phyloP scores from a whole-genome alignment of 1,139 yeast species.

The Saccharomyces hybrid region DNA sequence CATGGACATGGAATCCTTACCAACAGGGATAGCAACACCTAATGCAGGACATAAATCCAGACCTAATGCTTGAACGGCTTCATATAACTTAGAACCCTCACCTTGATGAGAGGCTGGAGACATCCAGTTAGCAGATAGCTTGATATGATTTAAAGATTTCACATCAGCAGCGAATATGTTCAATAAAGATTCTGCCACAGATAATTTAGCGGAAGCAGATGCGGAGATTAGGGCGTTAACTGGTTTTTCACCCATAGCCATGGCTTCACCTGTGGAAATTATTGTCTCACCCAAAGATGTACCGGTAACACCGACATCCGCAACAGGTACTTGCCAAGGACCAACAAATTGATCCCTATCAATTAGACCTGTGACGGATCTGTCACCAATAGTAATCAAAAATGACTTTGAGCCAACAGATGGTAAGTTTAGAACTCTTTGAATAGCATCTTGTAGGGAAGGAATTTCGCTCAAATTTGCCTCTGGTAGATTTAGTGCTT shows the following conservation, averaged over 20 bases:
- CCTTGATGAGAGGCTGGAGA: constrained; percentile 93
- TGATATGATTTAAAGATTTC: constrained; percentile 62
- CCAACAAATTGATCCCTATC: constrained; percentile 99
- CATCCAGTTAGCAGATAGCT: constrained; percentile 98
- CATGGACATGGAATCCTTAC: constrained; percentile 99
- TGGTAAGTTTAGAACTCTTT: constrained; percentile 81
- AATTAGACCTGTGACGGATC: constrained; percentile 91
- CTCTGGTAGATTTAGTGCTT: constrained; percentile 52
- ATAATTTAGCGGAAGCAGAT: constrained; percentile 93
- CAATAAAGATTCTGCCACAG: constrained; percentile 89
- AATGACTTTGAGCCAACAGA: constrained; percentile 93
- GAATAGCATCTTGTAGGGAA: constrained; percentile 56
- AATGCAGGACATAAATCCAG: constrained; percentile 88
- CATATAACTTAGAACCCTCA: constrained; percentile 91
- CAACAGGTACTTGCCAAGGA: constrained; percentile 99
- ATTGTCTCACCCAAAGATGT: constrained; percentile 70
- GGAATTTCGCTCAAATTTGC: constrained; percentile 36
- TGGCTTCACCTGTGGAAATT: constrained; percentile 81
- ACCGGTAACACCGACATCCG: constrained; percentile 95
- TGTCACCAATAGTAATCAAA: constrained; percentile 93
- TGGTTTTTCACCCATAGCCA: constrained; percentile 98
- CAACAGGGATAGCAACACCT: constrained; percentile 91
- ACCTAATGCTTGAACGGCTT: constrained; percentile 96
- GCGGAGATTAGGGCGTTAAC: constrained; percentile 82
- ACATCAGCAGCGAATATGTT: constrained; percentile 89